phyloP scores from a whole-genome alignment of 106 monocot genomes.

The Allium sativum region DNA sequence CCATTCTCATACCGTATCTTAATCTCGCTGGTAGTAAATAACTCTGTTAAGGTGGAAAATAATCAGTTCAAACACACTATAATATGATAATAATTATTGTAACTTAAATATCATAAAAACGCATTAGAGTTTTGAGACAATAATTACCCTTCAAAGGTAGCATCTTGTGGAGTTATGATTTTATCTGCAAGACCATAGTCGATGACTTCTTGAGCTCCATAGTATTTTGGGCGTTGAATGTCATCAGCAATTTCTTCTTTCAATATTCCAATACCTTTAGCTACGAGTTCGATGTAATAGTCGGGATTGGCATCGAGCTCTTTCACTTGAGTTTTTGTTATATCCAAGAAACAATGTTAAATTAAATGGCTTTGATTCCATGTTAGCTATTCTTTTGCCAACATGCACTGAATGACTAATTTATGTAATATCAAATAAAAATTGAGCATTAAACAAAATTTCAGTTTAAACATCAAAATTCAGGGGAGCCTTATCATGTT shows the following conservation, averaged over 20 bases:
- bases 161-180: slow-evolving; percentile 54
- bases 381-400: too few species aligned
- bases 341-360: neutral
- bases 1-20: slow-evolving; percentile 42
- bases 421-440: too few species aligned
- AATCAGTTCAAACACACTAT: too few species aligned
- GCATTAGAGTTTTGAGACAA: neutral
- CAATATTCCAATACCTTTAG: slow-evolving; percentile 68
- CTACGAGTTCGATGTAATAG: slow-evolving; percentile 61
- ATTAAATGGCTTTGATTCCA: too few species aligned
- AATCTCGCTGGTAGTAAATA: slow-evolving; percentile 32
- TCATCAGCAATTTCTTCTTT: slow-evolving; percentile 76
- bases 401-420: too few species aligned
- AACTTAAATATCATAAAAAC: too few species aligned
- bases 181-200: slow-evolving; percentile 83
- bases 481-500: too few species aligned
- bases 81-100: too few species aligned
- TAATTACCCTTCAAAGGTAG: slow-evolving; percentile 39
- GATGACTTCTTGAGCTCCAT: slow-evolving; percentile 72
- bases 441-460: too few species aligned
- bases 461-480: too few species aligned
- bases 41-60: too few species aligned
- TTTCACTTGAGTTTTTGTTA: slow-evolving; percentile 39
- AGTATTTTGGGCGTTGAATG: slow-evolving; percentile 62
- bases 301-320: slow-evolving; percentile 86